phyloP scores from a whole-genome alignment of 2,329 filamentous ascomycete species.

The Nannizziopsis arthrosporioides region DNA sequence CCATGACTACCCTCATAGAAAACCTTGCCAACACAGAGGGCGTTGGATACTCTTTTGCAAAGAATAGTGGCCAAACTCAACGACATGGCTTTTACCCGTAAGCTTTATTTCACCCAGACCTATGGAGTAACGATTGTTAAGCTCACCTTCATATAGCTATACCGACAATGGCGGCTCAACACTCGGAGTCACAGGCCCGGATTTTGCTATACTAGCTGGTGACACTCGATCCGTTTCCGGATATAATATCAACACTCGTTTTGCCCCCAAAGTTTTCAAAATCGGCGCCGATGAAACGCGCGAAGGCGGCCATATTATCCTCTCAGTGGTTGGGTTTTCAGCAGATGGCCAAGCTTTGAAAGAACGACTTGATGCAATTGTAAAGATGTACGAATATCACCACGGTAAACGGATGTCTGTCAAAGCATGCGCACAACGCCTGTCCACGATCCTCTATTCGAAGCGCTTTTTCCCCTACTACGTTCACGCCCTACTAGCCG shows the following conservation, averaged over 20 bases:
- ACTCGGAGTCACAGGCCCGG: constrained; percentile 80
- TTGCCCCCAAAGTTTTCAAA: constrained; percentile 90
- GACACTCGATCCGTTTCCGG: constrained; percentile 92
- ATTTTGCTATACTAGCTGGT: constrained; percentile 93
- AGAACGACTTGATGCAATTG: constrained; percentile 83
- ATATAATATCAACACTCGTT: constrained; percentile 98
- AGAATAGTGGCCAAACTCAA: constrained; percentile 37
- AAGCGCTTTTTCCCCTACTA: constrained; percentile 99
- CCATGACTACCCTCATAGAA: constrained; percentile 46
- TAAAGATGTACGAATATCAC: constrained; percentile 98
- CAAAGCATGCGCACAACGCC: constrained; percentile 83
- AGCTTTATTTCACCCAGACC: constrained; percentile 24
- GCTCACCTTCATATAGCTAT: constrained; percentile 42
- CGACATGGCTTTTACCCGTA: constrained; percentile 92
- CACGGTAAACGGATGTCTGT: constrained; percentile 95
- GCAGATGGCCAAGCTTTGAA: constrained; percentile 89
- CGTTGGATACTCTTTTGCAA: constrained; percentile 50
- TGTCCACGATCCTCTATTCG: constrained; percentile 89
- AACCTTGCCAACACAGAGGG: constrained; percentile 40
- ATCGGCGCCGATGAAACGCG: constrained; percentile 84
- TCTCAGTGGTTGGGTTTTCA: constrained; percentile 91
- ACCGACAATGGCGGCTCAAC: constrained; percentile 97
- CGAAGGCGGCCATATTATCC: constrained; percentile 70
- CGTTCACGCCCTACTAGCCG: constrained; percentile 84
- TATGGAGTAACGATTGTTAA: no score